Conservation (phyloP, 2,329 filamentous ascomycete genomes). For the Ophiostoma piceae region DNA sequence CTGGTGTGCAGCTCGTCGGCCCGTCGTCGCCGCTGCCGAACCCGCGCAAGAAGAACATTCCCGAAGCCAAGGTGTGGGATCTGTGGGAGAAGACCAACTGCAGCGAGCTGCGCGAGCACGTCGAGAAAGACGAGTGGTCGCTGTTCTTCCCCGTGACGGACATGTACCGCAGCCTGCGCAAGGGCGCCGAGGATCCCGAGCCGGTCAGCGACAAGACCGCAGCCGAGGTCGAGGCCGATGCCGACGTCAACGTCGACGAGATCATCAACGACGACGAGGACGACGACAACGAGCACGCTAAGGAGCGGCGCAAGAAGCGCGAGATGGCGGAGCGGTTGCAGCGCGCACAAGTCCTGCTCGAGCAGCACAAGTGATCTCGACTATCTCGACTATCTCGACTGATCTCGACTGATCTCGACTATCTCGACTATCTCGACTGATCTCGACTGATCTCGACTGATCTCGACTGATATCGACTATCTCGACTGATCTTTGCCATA, state of each 20-base stretch:
- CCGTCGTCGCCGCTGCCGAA: background rate
- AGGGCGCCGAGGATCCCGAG: background rate
- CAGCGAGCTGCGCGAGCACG: background rate
- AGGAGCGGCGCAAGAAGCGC: conserved; percentile 31
- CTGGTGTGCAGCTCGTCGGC: background rate
- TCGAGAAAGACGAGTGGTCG: background rate
- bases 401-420: no score
- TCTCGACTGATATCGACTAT: no score
- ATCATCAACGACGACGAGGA: conserved; percentile 13
- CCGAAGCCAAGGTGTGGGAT: conserved; percentile 18
- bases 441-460: no score
- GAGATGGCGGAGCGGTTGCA: conserved; percentile 39
- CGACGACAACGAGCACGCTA: conserved; percentile 18
- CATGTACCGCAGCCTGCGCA: conserved; percentile 21
- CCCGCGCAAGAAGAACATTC: background rate
- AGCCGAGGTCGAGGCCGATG: background rate
- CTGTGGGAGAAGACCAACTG: conserved; percentile 26
- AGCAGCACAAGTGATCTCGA: conserved; percentile 18
- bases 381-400: no score
- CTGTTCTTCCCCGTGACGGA: conserved; percentile 23
- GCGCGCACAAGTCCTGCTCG: conserved; percentile 39
- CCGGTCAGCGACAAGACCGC: background rate
- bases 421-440: no score
- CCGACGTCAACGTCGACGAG: background rate
- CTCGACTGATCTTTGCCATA: background rate